Evolutionary conservation across 495 filamentous ascomycete genomes (phyloP), one percentile per base, ranked within the genome.

Genomic region (Neurospora cerealis): DNA sequence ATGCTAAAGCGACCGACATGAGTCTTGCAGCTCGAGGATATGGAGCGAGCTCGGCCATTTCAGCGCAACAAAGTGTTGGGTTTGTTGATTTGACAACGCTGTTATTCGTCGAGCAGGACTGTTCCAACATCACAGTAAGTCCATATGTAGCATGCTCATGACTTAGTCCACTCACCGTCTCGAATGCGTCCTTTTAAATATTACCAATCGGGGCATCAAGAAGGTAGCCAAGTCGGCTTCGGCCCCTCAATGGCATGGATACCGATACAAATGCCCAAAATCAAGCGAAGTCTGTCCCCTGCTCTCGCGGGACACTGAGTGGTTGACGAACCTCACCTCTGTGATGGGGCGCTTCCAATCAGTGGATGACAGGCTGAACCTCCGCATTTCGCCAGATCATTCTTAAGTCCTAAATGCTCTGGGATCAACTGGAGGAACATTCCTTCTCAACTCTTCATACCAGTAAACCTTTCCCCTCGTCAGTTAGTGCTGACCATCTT

Each of bases 231-330:
- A 81, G 84, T 86, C 85, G 77, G 84, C 80, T 80, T 74, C 73
- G 80, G 83, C 87, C 83, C 73, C 74, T 86, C 84, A 81, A 81
- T 93, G 87, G 87, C 84, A 81, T 87, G 88, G 88, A 85, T 89
- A 91, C 87, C 92, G 94, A 97, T 97, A 97, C 94, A 92, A 92
- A 85, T 93, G 89, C 91, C 94, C 93, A 79, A 97, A 80, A 97
- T 83, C 39, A 87, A 89, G 72, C 34, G 72, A 40, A 69, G 42
- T 40, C 70, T 42, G 69, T 74, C 80, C 81, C 80, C 72, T 80
- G 79, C 71, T 75, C 70, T 74, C 66, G 74, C 71, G 74, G 77
- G 76, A 75, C 70, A 73, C 74, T 72, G 42, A 71, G 46, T 15
- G 69, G 71, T 38, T 71, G 60, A 74, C 70, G 74, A 81, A 78